Conservation (phyloP, 805 yeast species). For the Wickerhamomyces subpelliculosus region DNA sequence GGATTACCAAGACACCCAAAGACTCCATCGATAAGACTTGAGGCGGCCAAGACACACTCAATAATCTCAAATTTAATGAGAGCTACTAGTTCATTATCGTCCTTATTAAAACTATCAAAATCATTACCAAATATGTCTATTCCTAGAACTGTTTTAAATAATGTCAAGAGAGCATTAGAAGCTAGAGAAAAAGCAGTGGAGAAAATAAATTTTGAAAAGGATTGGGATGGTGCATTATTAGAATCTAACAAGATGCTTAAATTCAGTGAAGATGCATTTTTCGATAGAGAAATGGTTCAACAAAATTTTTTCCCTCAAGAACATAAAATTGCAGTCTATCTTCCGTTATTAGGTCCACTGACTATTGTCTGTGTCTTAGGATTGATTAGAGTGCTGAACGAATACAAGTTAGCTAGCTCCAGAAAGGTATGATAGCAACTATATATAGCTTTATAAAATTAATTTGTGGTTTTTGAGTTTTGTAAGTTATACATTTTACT, state of each 20-base stretch:
- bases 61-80: constrained; percentile 51
- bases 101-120: constrained; percentile 62
- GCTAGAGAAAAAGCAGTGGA: constrained; percentile 26
- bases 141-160: constrained; percentile 59
- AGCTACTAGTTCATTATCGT: constrained; percentile 63
- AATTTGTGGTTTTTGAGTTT: too few species aligned
- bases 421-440: too few species aligned
- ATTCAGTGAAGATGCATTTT: constrained; percentile 63
- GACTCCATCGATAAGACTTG: constrained; percentile 58
- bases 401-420: constrained; percentile 21
- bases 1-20: constrained; percentile 59
- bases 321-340: constrained; percentile 88
- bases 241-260: constrained; percentile 41
- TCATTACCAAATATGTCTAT: constrained; percentile 76
- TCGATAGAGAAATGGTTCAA: constrained; percentile 91
- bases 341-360: constrained; percentile 87
- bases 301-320: constrained; percentile 94
- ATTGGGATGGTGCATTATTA: constrained; percentile 45
- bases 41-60: constrained; percentile 54
- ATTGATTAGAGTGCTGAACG: constrained; percentile 37
- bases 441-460: too few species aligned
- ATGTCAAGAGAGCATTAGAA: constrained; percentile 47
- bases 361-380: constrained; percentile 55
- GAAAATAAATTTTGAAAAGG: constrained; percentile 11
- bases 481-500: too few species aligned